Base-by-base conservation (phyloP, 306 rosid species). In the Arachis hypogaea region DNA sequence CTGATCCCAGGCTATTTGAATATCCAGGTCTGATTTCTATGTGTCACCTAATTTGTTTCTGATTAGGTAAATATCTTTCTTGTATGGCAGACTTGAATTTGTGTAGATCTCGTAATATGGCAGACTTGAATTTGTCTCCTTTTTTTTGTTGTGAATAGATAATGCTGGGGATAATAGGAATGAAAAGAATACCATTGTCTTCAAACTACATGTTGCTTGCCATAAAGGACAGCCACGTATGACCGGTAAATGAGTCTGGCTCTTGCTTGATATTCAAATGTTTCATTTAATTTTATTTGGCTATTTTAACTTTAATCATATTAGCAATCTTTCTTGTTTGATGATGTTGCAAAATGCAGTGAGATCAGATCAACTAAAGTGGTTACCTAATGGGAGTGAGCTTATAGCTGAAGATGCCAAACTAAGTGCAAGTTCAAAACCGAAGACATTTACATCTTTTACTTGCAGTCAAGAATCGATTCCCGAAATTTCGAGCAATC, bases 1-100 rank as follows among this genome's bases (percentile, higher is more conserved):
- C 84, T 82, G 99, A 94, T 78, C 99, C 99, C 18, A 87, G 93
- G 80, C 86, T 90, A 54, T 94, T 94, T 78, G 95, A 92, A 77
- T 87, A 80, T 72, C 83, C 95, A 92, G 99, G 99, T 94, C 66
- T 71, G 68, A 64, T 74, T 38, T 80, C 60, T 75, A 22, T 36
- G 16, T 36, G 50, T 47, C 40, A 7, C 47, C 29, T 52, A 50
- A n/a, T 70, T 83, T 76, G 58, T 63, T 41, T 66, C 68, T 76
- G 59, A 47, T 33, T 58, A 58, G 51, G 5, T 59, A 44, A 38
- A 71, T 57, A 59, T 54, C 40, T 57, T 72, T 77, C 70, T 41
- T 29, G 16, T 38, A 63, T 16, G 65, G 55, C n/a, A 2, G 47
- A 52, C 61, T 59, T 70, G 43, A 69, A 62, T 78, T 40, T 65